These are phyloP conservation scores for Favolaschia claudopus DNA, from an alignment of 768 basidiomycete genomes.

Conservation along the genomic window DNA sequence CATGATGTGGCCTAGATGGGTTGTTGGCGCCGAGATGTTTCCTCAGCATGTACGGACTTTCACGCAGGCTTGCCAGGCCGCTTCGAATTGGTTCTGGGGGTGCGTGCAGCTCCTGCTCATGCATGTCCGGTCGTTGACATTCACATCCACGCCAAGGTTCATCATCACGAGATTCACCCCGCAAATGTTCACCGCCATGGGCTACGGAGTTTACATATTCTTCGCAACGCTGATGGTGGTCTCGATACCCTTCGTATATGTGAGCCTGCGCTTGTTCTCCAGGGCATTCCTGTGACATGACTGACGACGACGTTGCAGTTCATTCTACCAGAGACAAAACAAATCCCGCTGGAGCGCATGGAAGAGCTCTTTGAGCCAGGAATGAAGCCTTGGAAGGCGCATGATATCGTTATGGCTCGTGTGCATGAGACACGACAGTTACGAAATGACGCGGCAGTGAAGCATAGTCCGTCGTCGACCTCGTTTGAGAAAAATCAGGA, in stretches of 20 bases:
- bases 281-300: background rate
- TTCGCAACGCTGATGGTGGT: conserved; percentile 43
- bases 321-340: conserved; percentile 50
- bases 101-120: conserved; percentile 10
- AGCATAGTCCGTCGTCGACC: conserved; percentile 4
- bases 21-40: conserved; percentile 52
- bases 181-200: conserved; percentile 46
- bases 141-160: conserved; percentile 30
- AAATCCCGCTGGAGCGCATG: conserved; percentile 51
- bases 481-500: conserved; percentile 11
- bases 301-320: conserved; percentile 28
- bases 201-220: conserved; percentile 47
- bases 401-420: conserved; percentile 39
- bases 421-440: conserved; percentile 26
- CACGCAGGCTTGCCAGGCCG: conserved; percentile 46
- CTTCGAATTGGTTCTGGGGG: conserved; percentile 46
- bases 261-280: conserved; percentile 23
- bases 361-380: conserved; percentile 48
- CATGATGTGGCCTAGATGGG: conserved; percentile 37
- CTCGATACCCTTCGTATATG: conserved; percentile 44
- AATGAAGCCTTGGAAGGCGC: conserved; percentile 42
- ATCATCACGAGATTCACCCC: conserved; percentile 47
- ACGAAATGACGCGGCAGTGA: background rate
- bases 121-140: background rate
- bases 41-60: conserved; percentile 48